Conservation (phyloP, 768 basidiomycete genomes). For the Gymnopilus dilepis region DNA sequence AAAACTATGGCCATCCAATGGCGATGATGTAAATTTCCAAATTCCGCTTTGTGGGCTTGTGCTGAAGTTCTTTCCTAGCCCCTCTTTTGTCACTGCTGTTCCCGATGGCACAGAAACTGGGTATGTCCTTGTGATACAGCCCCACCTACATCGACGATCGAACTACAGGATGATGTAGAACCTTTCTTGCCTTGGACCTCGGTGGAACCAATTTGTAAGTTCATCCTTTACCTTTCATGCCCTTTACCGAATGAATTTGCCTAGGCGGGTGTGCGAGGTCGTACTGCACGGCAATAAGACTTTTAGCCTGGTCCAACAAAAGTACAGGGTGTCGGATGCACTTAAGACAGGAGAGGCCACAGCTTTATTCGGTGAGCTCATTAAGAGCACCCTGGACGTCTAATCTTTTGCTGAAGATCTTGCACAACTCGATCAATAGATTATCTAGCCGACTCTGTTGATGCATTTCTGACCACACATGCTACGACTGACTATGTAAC, state of each 20-base stretch:
- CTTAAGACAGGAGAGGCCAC: slow-evolving; percentile 93
- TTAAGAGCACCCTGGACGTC: not conserved
- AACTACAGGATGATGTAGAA: slow-evolving; percentile 52
- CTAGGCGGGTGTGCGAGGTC: slow-evolving; percentile 94
- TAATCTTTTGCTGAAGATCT: slow-evolving; percentile 16
- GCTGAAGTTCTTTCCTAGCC: slow-evolving; percentile 50
- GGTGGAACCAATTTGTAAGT: slow-evolving; percentile 97
- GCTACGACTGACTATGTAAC: slow-evolving; percentile 50
- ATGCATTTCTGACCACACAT: slow-evolving; percentile 83
- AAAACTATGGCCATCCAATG: slow-evolving; percentile 77
- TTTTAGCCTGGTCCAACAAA: slow-evolving; percentile 91
- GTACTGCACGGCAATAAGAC: slow-evolving; percentile 87
- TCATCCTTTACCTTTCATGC: not conserved
- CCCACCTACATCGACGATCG: slow-evolving; percentile 5
- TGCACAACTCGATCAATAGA: slow-evolving; percentile 53
- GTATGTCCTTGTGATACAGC: slow-evolving; percentile 44
- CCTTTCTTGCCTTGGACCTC: slow-evolving; percentile 94
- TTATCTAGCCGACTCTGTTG: slow-evolving; percentile 97
- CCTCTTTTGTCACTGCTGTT: slow-evolving; percentile 94
- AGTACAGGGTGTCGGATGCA: slow-evolving; percentile 93
- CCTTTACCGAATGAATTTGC: slow-evolving; percentile 8
- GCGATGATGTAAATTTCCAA: slow-evolving; percentile 83
- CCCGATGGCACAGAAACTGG: slow-evolving; percentile 95
- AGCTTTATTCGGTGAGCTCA: slow-evolving; percentile 75
- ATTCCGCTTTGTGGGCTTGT: not conserved